Evolutionary conservation across 148 eudicot genomes (phyloP).

Genomic region (Polygonum aviculare): DNA sequence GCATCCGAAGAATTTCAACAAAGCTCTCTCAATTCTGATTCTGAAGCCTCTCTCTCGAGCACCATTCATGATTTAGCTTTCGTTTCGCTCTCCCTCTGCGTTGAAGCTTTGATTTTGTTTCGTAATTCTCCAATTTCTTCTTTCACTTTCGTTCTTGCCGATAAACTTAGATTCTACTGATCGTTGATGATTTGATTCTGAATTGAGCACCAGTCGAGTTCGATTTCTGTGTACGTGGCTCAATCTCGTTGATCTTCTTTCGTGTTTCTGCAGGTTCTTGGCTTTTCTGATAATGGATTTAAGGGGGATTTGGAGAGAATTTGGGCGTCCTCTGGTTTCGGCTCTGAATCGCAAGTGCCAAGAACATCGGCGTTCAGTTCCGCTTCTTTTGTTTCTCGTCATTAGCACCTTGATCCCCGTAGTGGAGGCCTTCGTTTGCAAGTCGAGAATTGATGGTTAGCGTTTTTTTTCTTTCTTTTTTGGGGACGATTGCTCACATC

Average conservation of each 20-base stretch:
- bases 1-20: background rate
- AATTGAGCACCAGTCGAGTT: background rate
- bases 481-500: background rate
- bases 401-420: slow-evolving; percentile 32
- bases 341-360: slow-evolving; percentile 14
- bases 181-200: background rate
- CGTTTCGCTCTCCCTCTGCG: background rate
- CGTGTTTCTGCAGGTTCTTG: background rate
- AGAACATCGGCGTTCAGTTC: slow-evolving; percentile 31
- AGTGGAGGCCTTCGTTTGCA: slow-evolving; percentile 33
- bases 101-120: background rate
- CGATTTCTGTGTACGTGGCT: background rate
- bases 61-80: background rate
- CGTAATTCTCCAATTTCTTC: background rate
- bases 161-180: too few relatives aligned
- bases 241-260: background rate
- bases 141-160: background rate
- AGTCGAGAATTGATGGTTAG: slow-evolving; percentile 18
- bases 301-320: slow-evolving; percentile 20
- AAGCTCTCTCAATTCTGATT: background rate
- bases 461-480: background rate
- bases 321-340: background rate
- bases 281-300: slow-evolving; percentile 30
- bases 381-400: slow-evolving; percentile 31
- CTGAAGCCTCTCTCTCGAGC: background rate